These are phyloP conservation scores for Chimonanthus salicifolius DNA, from an alignment of 164 flowering plant genomes.

Conservation along the genomic window DNA sequence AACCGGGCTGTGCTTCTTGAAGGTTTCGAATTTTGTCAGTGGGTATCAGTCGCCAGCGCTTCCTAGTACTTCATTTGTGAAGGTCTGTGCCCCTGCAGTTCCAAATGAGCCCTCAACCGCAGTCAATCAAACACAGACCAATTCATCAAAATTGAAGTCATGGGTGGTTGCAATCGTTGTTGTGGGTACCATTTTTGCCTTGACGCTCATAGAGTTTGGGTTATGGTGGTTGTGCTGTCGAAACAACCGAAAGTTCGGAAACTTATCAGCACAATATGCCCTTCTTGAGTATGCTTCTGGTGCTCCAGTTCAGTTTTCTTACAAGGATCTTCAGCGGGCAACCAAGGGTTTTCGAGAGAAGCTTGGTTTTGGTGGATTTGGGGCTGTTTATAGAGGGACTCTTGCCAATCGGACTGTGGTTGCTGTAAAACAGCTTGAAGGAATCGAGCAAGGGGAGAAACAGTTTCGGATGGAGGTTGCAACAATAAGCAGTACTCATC, in stretches of 20 bases:
- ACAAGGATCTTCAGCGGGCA: slow-evolving; percentile 31
- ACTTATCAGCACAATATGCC: slow-evolving; percentile 27
- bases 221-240: slow-evolving; percentile 31
- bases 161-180: slow-evolving; percentile 21
- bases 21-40: slow-evolving; percentile 41
- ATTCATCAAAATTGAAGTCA: slow-evolving; percentile 3
- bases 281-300: slow-evolving; percentile 40
- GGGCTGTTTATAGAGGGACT: slow-evolving; percentile 30
- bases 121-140: background rate
- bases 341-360: slow-evolving; percentile 35
- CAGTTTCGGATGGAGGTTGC: slow-evolving; percentile 44
- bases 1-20: slow-evolving; percentile 56
- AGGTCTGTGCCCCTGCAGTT: slow-evolving; percentile 52
- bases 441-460: slow-evolving; percentile 41
- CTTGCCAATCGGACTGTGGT: slow-evolving; percentile 29
- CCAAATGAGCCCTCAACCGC: slow-evolving; percentile 27
- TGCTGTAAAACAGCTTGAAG: slow-evolving; percentile 36
- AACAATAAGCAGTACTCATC: slow-evolving; percentile 37
- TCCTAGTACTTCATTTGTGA: slow-evolving; percentile 67
- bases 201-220: slow-evolving; percentile 21
- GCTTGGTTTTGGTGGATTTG: slow-evolving; percentile 37
- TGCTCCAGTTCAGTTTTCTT: slow-evolving; percentile 36
- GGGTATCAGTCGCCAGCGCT: slow-evolving; percentile 63
- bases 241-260: slow-evolving; percentile 23
- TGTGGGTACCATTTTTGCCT: slow-evolving; percentile 12